phyloP scores from a whole-genome alignment of 1,284 basidiomycete species.

The Irpex lacteus region DNA sequence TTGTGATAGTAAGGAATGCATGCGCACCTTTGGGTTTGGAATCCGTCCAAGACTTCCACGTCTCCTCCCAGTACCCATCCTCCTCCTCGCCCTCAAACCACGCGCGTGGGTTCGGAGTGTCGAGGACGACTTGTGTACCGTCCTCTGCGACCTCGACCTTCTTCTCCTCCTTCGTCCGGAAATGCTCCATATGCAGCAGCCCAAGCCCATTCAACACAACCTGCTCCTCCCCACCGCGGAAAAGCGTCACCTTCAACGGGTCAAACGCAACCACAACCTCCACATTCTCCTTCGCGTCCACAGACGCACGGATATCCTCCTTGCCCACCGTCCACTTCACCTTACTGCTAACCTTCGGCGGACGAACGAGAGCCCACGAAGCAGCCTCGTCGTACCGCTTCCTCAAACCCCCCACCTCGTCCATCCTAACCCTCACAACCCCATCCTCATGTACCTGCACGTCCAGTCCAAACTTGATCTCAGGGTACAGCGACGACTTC shows the following conservation, averaged over 20 bases:
- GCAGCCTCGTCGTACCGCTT: constrained; percentile 90
- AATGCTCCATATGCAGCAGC: constrained; percentile 98
- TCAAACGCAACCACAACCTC: constrained; percentile 70
- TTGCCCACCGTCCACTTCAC: constrained; percentile 64
- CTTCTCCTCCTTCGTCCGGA: constrained; percentile 63
- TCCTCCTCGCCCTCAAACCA: constrained; percentile 89
- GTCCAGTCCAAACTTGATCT: constrained; percentile 77
- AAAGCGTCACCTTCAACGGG: constrained; percentile 73
- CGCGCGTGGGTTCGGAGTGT: constrained; percentile 53
- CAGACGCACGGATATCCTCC: constrained; percentile 56
- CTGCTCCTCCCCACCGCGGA: constrained; percentile 76
- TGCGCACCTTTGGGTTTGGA: constrained; percentile 88
- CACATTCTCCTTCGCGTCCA: constrained; percentile 51
- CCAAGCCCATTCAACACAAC: constrained; percentile 89
- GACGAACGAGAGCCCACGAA: constrained; percentile 76
- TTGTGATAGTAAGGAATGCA: background rate
- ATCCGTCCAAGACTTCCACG: constrained; percentile 84
- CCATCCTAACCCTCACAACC: constrained; percentile 81
- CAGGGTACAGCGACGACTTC: constrained; percentile 78
- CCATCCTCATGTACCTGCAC: constrained; percentile 83
- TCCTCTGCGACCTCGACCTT: constrained; percentile 22
- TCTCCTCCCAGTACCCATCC: constrained; percentile 89
- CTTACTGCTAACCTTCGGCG: constrained; percentile 58
- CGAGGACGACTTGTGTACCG: constrained; percentile 51
- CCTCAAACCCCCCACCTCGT: constrained; percentile 74